Evolutionary conservation across 208 protist genomes (phyloP), one percentile per base, ranked within the genome.

Genomic region (Herpetomonas tarakana): DNA sequence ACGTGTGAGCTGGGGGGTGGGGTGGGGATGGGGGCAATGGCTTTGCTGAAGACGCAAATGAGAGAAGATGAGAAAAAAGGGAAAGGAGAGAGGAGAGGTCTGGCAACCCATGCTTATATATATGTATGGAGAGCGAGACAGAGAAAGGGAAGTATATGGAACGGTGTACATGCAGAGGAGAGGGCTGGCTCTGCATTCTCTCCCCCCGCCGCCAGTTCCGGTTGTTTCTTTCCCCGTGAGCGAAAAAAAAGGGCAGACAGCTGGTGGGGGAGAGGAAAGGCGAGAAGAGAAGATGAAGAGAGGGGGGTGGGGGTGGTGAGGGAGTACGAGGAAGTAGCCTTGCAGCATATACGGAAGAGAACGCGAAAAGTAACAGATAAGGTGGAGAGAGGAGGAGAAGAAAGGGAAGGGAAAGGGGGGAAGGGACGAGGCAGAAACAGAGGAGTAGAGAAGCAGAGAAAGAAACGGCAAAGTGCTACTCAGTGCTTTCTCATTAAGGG

Each of bases 241-340:
- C 24, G 19, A 52, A 6, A 52, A 19, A 19, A 52, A 22, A 27
- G n/a, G 19, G n/a, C 24, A 52, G 11, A 19, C n/a, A 7, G 11
- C 46, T 31, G 19, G 49, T 75, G 83, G 24, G 80, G 30, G 3
- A 69, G 28, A 22, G 29, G 29, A 55, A 86, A 81, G 35, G 14
- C 6, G 35, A 41, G 35, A 41, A 41, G 9, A 14, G 35, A 6
- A 41, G 14, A 6, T 6, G 35, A 18, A 41, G 35, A 41, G 35
- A 41, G 35, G 35, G 14, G 35, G 9, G 35, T 14, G 35, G 6
- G 35, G 9, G 35, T 6, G 6, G 14, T 41, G 35, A 18, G 35
- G 14, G 6, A 6, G 35, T 41, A 41, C 35, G 14, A 14, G 6
- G 35, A 41, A 41, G 14, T 6, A 41, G 6, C 6, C 35, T 18